phyloP scores from a whole-genome alignment of 2,329 filamentous ascomycete species.

The Nemania bipapillata region DNA sequence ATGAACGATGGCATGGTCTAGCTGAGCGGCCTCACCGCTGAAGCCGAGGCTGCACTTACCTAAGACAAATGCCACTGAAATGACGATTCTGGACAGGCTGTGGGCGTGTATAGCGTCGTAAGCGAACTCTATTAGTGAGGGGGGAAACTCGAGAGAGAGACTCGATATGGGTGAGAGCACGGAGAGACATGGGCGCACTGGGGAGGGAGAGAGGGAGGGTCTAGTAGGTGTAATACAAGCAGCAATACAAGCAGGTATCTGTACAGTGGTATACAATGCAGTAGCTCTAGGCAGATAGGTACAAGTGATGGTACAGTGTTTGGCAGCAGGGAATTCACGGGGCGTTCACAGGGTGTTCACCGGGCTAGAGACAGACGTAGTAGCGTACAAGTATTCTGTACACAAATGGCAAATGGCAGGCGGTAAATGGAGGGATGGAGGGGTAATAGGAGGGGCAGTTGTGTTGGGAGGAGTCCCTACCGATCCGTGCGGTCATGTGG shows the following conservation, averaged over 20 bases:
- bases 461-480: slow-evolving; percentile 26
- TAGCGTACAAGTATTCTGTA: too few relatives aligned
- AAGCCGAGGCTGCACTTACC: slow-evolving; percentile 33
- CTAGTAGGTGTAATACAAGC: slow-evolving; percentile 30
- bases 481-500: slow-evolving; percentile 30
- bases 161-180: slow-evolving; percentile 44
- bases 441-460: slow-evolving; percentile 37
- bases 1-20: slow-evolving; percentile 2
- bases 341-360: slow-evolving; percentile 18
- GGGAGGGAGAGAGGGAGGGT: slow-evolving; percentile 22
- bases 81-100: slow-evolving; percentile 30
- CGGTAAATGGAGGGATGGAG: too few relatives aligned
- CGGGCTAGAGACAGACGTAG: slow-evolving; percentile 9
- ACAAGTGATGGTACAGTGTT: slow-evolving; percentile 28
- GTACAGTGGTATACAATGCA: slow-evolving; percentile 12
- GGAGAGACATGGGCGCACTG: slow-evolving; percentile 46
- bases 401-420: too few relatives aligned
- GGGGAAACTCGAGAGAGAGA: slow-evolving; percentile 42
- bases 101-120: slow-evolving; percentile 32
- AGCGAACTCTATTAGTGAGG: slow-evolving; percentile 41
- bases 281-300: slow-evolving; percentile 17
- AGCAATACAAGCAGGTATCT: too few relatives aligned
- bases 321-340: too few relatives aligned
- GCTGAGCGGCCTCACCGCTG: slow-evolving; percentile 10
- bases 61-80: slow-evolving; percentile 37